Evolutionary conservation across 495 filamentous ascomycete species (phyloP).

Genomic region (Amniculicola lignicola): DNA sequence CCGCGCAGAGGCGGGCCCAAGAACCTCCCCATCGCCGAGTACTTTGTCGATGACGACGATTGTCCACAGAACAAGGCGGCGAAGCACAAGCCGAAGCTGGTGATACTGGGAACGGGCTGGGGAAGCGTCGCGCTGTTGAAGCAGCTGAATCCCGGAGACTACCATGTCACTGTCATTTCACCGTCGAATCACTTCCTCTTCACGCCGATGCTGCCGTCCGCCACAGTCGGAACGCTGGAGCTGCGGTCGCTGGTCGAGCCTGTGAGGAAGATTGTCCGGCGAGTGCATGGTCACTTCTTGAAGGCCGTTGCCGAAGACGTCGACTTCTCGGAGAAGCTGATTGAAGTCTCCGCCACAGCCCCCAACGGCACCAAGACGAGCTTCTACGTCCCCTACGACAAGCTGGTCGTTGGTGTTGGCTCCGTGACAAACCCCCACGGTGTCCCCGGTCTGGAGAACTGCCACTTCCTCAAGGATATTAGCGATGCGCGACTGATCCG

Average conservation of each 20-base stretch:
- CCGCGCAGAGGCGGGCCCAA: constrained; percentile 89
- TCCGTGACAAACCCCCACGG: constrained; percentile 93
- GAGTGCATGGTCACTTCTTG: constrained; percentile 82
- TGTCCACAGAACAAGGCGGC: constrained; percentile 60
- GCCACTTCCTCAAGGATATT: constrained; percentile 91
- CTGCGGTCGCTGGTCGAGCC: constrained; percentile 89
- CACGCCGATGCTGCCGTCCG: constrained; percentile 94
- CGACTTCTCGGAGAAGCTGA: constrained; percentile 83
- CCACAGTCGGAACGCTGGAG: constrained; percentile 93
- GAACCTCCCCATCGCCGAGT: constrained; percentile 87
- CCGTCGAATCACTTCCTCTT: constrained; percentile 97
- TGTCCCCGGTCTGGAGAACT: constrained; percentile 91
- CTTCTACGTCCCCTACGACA: constrained; percentile 98
- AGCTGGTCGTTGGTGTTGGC: constrained; percentile 92
- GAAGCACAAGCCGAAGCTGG: constrained; percentile 85
- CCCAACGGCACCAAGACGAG: constrained; percentile 63
- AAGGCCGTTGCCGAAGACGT: constrained; percentile 82
- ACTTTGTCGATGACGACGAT: constrained; percentile 84
- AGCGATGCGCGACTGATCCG: constrained; percentile 86
- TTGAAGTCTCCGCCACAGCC: constrained; percentile 77
- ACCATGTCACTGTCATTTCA: constrained; percentile 90
- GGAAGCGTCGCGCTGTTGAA: constrained; percentile 90
- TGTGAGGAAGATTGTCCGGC: constrained; percentile 74
- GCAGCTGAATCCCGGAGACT: constrained; percentile 81
- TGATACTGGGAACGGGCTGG: constrained; percentile 94